Base-by-base conservation (phyloP, 345 rosid species). In the Aquilaria malaccensis region DNA sequence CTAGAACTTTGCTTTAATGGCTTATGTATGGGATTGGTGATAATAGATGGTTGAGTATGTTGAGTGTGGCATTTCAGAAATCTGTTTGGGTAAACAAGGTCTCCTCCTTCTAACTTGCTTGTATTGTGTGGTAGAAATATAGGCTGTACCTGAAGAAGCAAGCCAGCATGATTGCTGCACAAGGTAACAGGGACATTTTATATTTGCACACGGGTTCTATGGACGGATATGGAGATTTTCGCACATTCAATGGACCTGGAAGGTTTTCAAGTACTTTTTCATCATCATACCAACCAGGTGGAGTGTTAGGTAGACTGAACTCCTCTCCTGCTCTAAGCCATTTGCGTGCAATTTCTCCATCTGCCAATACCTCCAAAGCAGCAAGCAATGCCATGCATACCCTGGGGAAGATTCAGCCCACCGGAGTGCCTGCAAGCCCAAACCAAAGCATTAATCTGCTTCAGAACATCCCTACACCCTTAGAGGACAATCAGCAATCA, bases 111-210 rank as follows among this genome's bases (percentile, higher is more conserved):
- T 58, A 22, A 45, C 32, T 55, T 46, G 59, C 33, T 54, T 60
- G 1, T 58, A 30, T 55, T 62, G 33, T 68, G 50, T 47, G 71
- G 66, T 90, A 93, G 98, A 93, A 93, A 68, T 93, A 80, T 64
- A 84, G 97, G 79, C 83, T 87, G 11, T 87, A 84, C 83, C 73
- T 93, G 73, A 93, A 83, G 76, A 84, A 85, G 66, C 85, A 81
- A 67, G 83, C 76, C 11, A 82, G 72, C 72, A 74, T 83, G 74
- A 74, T 59, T 61, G 82, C 85, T 62, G 74, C 76, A 60, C 84
- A 72, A 33, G 91, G 90, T 48, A 50, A 74, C 46, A 83, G 74
- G 73, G 93, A 86, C 45, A 62, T 87, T 31, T 66, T 85, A 56
- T 84, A 74, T 76, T 62, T 74, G 74, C 79, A 59, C 3, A 78